Evolutionary conservation across 208 protist genomes (phyloP).

Genomic region (Trypanosoma caninum): DNA sequence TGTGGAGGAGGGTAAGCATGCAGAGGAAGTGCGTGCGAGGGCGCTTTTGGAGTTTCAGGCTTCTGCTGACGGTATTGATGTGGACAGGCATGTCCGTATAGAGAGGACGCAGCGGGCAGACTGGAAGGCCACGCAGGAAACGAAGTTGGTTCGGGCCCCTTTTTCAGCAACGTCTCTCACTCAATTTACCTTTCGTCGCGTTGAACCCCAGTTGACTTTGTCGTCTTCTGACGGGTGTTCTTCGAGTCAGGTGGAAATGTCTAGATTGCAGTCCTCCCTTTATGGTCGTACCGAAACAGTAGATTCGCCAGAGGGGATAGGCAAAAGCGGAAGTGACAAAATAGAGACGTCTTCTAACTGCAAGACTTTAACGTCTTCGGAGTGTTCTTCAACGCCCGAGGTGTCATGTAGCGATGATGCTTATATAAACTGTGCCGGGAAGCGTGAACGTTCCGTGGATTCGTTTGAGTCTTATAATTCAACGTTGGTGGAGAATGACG

Average conservation of each 20-base stretch:
- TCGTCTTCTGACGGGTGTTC: neutral
- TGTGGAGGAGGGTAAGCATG: slow-evolving; percentile 18
- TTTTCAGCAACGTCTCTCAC: slow-evolving; percentile 73
- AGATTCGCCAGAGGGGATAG: neutral
- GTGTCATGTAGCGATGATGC: neutral
- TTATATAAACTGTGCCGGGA: neutral
- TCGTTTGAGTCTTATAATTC: neutral
- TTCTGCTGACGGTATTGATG: slow-evolving; percentile 35
- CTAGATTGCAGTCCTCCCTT: slow-evolving; percentile 38
- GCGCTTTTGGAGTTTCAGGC: slow-evolving; percentile 38
- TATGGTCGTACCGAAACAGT: slow-evolving; percentile 22
- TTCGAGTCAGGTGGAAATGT: slow-evolving; percentile 23
- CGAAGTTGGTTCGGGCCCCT: slow-evolving; percentile 39
- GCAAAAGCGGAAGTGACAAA: neutral
- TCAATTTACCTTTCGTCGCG: slow-evolving; percentile 32
- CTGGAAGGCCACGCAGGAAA: slow-evolving; percentile 27
- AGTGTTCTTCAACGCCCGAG: slow-evolving; percentile 2
- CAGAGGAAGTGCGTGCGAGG: slow-evolving; percentile 22
- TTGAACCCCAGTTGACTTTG: neutral
- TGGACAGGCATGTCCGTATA: slow-evolving; percentile 37
- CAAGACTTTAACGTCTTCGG: slow-evolving; percentile 3
- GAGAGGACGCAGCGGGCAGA: slow-evolving; percentile 34
- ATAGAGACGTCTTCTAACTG: neutral
- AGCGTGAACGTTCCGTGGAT: slow-evolving; percentile 9
- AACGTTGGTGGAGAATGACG: slow-evolving; percentile 1